Conservation (phyloP, 768 basidiomycete genomes). For the Leucocoprinus leucothites region DNA sequence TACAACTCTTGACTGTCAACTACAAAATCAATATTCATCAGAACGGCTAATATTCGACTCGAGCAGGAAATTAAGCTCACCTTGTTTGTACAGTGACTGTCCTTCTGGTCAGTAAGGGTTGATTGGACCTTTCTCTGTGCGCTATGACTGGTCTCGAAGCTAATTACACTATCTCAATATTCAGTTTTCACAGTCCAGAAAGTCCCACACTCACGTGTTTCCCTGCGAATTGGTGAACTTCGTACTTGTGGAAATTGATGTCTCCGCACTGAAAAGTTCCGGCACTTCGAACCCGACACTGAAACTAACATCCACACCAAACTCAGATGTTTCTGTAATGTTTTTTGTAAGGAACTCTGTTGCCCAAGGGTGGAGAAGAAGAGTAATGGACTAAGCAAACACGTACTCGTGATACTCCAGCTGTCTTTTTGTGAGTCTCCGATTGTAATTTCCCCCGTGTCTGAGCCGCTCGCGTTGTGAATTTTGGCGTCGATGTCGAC, state of each 20-base stretch:
- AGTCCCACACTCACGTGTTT: neutral
- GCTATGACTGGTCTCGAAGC: neutral
- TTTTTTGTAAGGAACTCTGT: neutral
- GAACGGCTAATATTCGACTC: no score
- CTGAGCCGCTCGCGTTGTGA: neutral
- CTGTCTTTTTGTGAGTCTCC: neutral
- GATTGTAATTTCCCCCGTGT: neutral
- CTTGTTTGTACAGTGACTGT: no score
- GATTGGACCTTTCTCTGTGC: no score
- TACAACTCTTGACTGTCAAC: slow-evolving; percentile 10
- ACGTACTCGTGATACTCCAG: slow-evolving; percentile 9
- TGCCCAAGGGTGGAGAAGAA: no score
- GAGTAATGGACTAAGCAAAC: neutral
- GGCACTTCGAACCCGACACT: neutral
- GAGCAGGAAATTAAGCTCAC: no score
- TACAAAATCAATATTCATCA: neutral
- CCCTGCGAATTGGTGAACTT: neutral
- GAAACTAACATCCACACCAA: neutral
- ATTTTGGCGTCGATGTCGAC: neutral
- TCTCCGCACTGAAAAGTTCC: neutral
- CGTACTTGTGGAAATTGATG: neutral
- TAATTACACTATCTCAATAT: neutral
- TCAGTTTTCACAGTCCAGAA: neutral
- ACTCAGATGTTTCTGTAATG: neutral
- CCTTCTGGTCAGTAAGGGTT: no score